Evolutionary conservation across 2,329 filamentous ascomycete genomes (phyloP).

Genomic region (Sporothrix sp.): DNA sequence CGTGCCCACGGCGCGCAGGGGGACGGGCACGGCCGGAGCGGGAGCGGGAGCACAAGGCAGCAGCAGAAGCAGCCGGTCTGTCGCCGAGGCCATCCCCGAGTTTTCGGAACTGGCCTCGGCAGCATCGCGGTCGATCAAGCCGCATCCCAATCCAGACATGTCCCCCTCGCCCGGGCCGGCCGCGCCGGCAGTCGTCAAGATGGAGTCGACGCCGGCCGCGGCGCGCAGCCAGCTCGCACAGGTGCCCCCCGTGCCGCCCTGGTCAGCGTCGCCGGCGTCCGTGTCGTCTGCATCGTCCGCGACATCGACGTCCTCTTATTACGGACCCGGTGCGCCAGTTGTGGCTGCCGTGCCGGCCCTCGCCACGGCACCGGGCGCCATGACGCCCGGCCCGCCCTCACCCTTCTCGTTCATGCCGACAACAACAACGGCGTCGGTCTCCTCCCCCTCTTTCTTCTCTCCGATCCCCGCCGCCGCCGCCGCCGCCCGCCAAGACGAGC

Average conservation of each 20-base stretch:
- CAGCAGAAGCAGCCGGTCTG: not conserved
- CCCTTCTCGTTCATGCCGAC: not conserved
- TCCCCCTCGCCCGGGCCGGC: too few relatives aligned
- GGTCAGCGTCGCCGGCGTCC: not conserved
- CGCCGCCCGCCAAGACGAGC: not conserved
- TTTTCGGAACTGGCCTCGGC: conserved; percentile 12
- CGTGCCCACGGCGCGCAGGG: not conserved
- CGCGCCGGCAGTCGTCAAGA: not conserved
- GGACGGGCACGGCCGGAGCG: not conserved
- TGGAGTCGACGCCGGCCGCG: not conserved
- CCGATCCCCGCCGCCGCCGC: not conserved
- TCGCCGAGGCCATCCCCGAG: not conserved
- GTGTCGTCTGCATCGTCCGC: not conserved
- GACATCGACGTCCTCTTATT: not conserved
- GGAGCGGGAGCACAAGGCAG: not conserved
- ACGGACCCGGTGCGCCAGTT: not conserved
- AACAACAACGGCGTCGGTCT: not conserved
- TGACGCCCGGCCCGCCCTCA: not conserved
- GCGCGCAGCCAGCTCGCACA: not conserved
- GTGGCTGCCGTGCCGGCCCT: not conserved
- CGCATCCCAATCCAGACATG: too few relatives aligned
- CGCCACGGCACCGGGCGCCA: not conserved
- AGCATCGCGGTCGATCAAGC: conserved; percentile 9
- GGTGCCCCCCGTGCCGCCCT: not conserved
- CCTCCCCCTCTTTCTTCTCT: too few relatives aligned